phyloP scores from a whole-genome alignment of 352 stramenopile genomes.

The Phytophthora colocasiae region DNA sequence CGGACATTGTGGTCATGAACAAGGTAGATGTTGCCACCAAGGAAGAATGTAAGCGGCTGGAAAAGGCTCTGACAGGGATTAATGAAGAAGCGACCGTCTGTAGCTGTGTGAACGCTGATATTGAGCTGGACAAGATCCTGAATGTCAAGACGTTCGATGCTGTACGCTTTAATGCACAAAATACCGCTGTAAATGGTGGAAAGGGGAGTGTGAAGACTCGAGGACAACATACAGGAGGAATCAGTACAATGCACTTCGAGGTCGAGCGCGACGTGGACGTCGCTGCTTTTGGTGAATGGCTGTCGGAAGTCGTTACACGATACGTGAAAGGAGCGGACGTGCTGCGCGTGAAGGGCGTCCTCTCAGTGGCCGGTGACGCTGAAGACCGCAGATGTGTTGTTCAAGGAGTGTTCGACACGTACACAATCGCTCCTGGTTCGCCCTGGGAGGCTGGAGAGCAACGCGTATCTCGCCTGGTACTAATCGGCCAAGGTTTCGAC shows the following conservation, averaged over 20 bases:
- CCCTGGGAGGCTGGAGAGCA: constrained; percentile 43
- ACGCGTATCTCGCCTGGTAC: constrained; percentile 59
- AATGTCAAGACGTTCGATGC: constrained; percentile 80
- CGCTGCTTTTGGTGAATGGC: constrained; percentile 62
- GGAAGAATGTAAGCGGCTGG: constrained; percentile 41
- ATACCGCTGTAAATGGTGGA: constrained; percentile 16
- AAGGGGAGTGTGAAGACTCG: constrained; percentile 23
- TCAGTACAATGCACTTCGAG: constrained; percentile 68
- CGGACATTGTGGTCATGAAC: constrained; percentile 77
- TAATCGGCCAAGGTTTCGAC: constrained; percentile 73
- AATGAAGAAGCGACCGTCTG: constrained; percentile 59
- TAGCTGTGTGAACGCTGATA: constrained; percentile 56
- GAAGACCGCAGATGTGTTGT: constrained; percentile 58
- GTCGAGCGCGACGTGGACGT: constrained; percentile 56
- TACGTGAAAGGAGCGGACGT: constrained; percentile 67
- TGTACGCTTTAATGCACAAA: constrained; percentile 54
- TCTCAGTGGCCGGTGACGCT: constrained; percentile 53
- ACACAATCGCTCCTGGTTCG: constrained; percentile 67
- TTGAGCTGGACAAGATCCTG: constrained; percentile 64
- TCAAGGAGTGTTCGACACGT: constrained; percentile 78
- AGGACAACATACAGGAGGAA: constrained; percentile 56
- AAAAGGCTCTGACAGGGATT: constrained; percentile 42
- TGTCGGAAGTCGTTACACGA: constrained; percentile 56
- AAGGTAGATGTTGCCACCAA: constrained; percentile 68
- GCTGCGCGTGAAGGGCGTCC: constrained; percentile 70